These are phyloP conservation scores for Fusarium sarcochroum DNA, from an alignment of 2,329 filamentous ascomycete species.

Conservation along the genomic window DNA sequence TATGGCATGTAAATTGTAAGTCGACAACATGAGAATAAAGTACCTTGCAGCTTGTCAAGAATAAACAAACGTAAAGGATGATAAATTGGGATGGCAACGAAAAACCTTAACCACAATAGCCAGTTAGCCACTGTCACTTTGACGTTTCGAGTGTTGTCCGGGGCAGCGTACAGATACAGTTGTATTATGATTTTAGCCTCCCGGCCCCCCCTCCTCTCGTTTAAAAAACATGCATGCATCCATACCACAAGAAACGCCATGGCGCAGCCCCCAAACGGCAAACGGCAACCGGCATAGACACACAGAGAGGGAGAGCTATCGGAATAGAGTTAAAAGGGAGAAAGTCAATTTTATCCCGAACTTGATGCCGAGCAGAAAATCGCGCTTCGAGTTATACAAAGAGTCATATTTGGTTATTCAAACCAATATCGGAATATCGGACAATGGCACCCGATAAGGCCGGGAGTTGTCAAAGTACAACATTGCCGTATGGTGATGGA, in stretches of 20 bases:
- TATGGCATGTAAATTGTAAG: too few relatives aligned
- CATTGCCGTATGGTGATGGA: constrained; percentile 21
- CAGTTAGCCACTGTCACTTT: too few relatives aligned
- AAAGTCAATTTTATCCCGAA: constrained; percentile 26
- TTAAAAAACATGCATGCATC: constrained; percentile 22
- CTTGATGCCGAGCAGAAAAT: constrained; percentile 17
- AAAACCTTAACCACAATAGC: background rate
- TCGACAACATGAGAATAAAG: background rate
- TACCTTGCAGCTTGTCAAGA: background rate
- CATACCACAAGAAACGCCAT: constrained; percentile 26
- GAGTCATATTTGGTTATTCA: constrained; percentile 5
- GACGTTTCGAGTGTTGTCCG: constrained; percentile 19
- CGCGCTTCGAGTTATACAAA: background rate
- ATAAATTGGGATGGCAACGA: background rate
- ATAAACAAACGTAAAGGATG: background rate
- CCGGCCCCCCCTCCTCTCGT: constrained; percentile 5
- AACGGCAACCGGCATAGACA: constrained; percentile 31
- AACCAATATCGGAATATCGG: background rate
- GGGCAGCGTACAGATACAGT: constrained; percentile 11
- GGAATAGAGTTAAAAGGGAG: background rate
- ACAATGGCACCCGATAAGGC: constrained; percentile 18
- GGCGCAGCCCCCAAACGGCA: constrained; percentile 25
- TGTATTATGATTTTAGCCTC: constrained; percentile 11
- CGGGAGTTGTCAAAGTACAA: constrained; percentile 18
- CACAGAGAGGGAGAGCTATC: background rate